Evolutionary conservation across 2,329 filamentous ascomycete species (phyloP), one percentile per base, ranked within the genome.

Genomic region (Hysterium pulicare): DNA sequence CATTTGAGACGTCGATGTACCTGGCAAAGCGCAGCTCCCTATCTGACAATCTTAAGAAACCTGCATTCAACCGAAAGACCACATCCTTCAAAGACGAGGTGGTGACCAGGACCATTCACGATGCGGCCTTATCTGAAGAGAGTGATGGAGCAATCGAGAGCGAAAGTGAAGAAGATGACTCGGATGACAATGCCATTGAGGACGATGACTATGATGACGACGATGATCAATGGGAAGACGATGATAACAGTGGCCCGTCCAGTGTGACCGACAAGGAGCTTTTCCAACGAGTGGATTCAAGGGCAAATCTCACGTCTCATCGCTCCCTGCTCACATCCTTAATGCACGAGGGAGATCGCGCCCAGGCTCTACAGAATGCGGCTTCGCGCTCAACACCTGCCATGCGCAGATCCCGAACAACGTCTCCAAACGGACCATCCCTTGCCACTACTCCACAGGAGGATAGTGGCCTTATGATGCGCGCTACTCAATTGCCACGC

Each of bases 251-350:
- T 61, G 86, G 84, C 44, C 86, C 87, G 53, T 87, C 87, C 1
- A 94, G 87, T 62, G 77, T 90, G 39, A 87, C 93, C 48, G 86
- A 93, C 47, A 83, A 81, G 58, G 78, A 81, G 16, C 76, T 89
- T 56, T 98, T 98, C 77, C 83, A 90, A 66, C 86, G 93, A 7
- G 90, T 97, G 37, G 88, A 95, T 65, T 96, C 90, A 31, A 83
- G 83, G 64, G 82, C 84, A 6, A 88, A 95, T 59, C 75, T 97
- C 20, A 84, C 86, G 2, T 95, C 91, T 1, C 83, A 87, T 37
- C 84, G 86, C 38, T 97, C 91, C 2, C 79, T 97, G 31, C 84
- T 98, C 52, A 96, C 90, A 1, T 83, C 91, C 40, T 85, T 91
- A 76, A 82, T 98, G 63, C 86, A 87, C 55, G 83, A 95, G 61